These are phyloP conservation scores for Coniochaeta hoffmannii DNA, from an alignment of 2,329 filamentous ascomycete genomes.

Conservation along the genomic window DNA sequence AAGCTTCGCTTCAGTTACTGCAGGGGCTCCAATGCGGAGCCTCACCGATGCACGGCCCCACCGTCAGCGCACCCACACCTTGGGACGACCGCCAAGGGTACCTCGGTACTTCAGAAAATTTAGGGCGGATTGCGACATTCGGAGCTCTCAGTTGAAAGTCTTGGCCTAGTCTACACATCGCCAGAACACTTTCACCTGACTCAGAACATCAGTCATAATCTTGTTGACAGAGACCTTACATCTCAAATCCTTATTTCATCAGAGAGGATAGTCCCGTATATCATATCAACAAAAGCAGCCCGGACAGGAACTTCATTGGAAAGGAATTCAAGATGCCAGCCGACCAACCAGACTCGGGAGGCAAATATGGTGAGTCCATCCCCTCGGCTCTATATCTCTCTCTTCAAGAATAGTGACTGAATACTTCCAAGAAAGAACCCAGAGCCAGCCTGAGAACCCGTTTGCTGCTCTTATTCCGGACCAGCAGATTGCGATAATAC, in stretches of 20 bases:
- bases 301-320: no score
- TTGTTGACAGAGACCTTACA: background rate
- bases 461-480: slow-evolving; percentile 81
- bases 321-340: background rate
- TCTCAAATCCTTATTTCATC: background rate
- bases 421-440: slow-evolving; percentile 58
- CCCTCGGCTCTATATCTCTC: background rate
- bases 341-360: background rate
- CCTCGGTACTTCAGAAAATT: background rate
- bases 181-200: background rate
- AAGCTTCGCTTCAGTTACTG: background rate
- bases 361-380: slow-evolving; percentile 2
- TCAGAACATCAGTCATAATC: background rate
- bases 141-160: background rate
- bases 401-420: slow-evolving; percentile 45
- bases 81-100: background rate
- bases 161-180: background rate
- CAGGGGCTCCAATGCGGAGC: background rate
- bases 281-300: background rate
- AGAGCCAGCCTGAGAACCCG: slow-evolving; percentile 80
- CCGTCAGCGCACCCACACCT: background rate
- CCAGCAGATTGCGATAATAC: slow-evolving; percentile 79
- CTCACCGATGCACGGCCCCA: background rate
- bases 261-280: background rate
- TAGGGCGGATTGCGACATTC: background rate